phyloP scores from a whole-genome alignment of 106 monocot genomes.

The Phalaenopsis aphrodite region DNA sequence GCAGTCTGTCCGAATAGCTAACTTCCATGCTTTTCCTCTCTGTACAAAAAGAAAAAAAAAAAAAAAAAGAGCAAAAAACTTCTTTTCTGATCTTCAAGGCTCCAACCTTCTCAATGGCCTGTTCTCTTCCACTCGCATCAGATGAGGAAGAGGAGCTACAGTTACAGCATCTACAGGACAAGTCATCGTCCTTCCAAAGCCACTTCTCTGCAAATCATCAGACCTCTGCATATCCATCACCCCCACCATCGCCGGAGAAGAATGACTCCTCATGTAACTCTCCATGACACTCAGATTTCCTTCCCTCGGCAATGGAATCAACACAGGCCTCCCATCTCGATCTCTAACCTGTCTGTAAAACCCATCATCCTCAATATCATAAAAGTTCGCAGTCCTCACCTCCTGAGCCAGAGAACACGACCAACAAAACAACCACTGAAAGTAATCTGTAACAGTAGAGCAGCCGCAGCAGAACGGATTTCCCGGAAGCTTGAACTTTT shows the following conservation, averaged over 20 bases:
- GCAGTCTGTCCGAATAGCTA: neutral
- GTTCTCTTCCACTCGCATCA: neutral
- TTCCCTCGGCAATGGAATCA: conserved; percentile 13
- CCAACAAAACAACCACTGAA: conserved; percentile 13
- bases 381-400: conserved; percentile 5
- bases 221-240: neutral
- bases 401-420: conserved; percentile 9
- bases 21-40: neutral
- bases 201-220: neutral
- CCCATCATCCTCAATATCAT: conserved; percentile 19
- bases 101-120: neutral
- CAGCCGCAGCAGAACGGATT: conserved; percentile 1
- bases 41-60: neutral
- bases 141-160: neutral
- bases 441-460: conserved; percentile 12
- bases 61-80: neutral
- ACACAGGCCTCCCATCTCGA: neutral
- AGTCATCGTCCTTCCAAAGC: conserved; percentile 1
- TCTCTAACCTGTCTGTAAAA: conserved; percentile 4
- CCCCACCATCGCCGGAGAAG: neutral
- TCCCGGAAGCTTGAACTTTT: conserved; percentile 11
- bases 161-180: neutral
- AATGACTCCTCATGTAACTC: neutral
- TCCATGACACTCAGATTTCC: neutral
- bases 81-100: neutral